Conservation (phyloP, 179 eudicot species). For the Beta lomatogona region DNA sequence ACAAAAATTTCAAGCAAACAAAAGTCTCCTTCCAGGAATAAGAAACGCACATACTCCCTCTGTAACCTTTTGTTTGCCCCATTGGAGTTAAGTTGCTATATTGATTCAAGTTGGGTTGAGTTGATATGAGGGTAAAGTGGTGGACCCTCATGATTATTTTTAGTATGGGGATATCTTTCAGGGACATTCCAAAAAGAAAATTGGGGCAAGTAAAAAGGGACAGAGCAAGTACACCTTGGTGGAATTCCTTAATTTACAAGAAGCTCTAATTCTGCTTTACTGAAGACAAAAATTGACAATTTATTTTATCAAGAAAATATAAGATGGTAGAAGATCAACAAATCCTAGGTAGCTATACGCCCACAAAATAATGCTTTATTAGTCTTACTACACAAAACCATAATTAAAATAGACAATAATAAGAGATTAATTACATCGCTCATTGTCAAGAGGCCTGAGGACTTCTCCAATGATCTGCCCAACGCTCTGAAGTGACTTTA, state of each 20-base stretch:
- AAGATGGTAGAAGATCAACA: not conserved
- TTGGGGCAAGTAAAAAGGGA: no score
- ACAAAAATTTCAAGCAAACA: not conserved
- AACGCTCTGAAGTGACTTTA: slow-evolving; percentile 98
- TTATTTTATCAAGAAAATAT: not conserved
- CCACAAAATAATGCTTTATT: not conserved
- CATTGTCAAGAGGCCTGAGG: slow-evolving; percentile 95
- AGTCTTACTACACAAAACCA: not conserved
- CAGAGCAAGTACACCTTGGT: not conserved
- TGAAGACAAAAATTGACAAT: not conserved
- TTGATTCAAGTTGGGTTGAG: no score
- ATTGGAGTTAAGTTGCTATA: no score
- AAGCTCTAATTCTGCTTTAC: not conserved
- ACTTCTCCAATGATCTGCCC: slow-evolving; percentile 99
- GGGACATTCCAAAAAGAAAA: no score
- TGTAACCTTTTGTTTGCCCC: no score
- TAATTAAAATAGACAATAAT: not conserved
- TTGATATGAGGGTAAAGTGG: no score
- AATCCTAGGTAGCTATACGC: not conserved
- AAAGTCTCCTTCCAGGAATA: not conserved
- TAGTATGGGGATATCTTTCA: no score
- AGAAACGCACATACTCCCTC: not conserved
- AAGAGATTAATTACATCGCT: slow-evolving; percentile 61
- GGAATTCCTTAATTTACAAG: not conserved
- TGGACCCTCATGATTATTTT: no score